Base-by-base conservation (phyloP, 2,329 filamentous ascomycete species). In the Hypoxylon sp. region DNA sequence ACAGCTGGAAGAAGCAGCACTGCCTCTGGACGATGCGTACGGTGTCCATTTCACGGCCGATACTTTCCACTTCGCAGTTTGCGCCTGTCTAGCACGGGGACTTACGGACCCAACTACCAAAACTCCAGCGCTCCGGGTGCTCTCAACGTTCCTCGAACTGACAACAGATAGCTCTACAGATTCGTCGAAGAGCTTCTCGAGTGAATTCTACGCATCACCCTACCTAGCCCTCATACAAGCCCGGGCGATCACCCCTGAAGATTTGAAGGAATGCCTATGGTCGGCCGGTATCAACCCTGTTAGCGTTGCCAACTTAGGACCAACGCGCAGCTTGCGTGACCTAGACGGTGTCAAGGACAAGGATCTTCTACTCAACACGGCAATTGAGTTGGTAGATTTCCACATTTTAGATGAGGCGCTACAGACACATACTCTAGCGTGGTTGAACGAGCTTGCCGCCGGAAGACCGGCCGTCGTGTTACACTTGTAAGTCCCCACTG, bases 1-100 rank as follows among this genome's bases (percentile, higher is more conserved):
- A 2, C 87, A 87, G 54, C 81, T 92, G 2, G 89, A 91, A 68
- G 88, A 91, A 60, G 89, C 88, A 6, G 87, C 89, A 2, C 76
- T 87, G 17, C 84, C 86, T 6, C 80, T 92, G 2, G 90, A 92
- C 69, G 88, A 90, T 30, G 85, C 86, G 5, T 91, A 91, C 69
- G 90, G 89, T 5, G 85, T 92, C 42, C 87, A 89, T 69, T 92
- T 92, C 74, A 87, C 84, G 33, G 77, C 81, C 5, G 88, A 91
- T 14, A 89, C 86, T 66, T 92, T 92, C 76, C 90, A 92, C 74
- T 90, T 89, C 71, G 89, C 90, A 0, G 85, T 91, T 0, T 90
- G 88, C 72, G 89, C 89, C 14, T 89, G 88, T 69, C 81, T 92
- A 3, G 85, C 89, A 2, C 86, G 90, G 46, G 90, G 90, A 1